Base-by-base conservation (phyloP, 306 rosid genomes). In the Dryas alaskensis region DNA sequence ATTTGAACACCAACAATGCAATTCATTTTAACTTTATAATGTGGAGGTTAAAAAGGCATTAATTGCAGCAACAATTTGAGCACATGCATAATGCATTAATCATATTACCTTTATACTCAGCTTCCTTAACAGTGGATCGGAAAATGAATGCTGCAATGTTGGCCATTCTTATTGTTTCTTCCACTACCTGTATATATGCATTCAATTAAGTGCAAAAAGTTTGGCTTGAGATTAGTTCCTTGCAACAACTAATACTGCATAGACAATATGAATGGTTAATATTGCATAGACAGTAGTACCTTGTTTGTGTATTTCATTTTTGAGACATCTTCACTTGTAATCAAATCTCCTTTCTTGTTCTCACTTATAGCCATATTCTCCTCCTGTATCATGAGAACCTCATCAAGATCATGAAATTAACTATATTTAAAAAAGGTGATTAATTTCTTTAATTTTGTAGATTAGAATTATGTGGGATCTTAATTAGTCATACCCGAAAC, bases 31-130 rank as follows among this genome's bases (percentile, higher is more conserved):
- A 19, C 19, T 19, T 19, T 19, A 19, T 19, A 19, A 19, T 19
- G 19, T 19, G 19, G 19, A 19, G 19, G 19, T 19, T 19, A 19
- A 19, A 19, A 19, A 19, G 19, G 19, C 19, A 19, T 19, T 19
- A n/a, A n/a, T n/a, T n/a, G 19, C 19, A 19, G 19, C 19, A 19
- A 19, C 19, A 19, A 19, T 19, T 19, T 19, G 19, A 19, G n/a
- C n/a, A n/a, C n/a, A n/a, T n/a, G n/a, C n/a, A n/a, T n/a, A n/a
- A 19, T 19, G 19, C 19, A 64, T 44, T 3, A 3, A 6, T 65
- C n/a, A n/a, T n/a, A n/a, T n/a, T n/a, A 72, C 83, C 88, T 76
- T 78, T 72, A 25, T 79, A 81, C 48, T 84, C 69, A 10, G 66
- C 73, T 6, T 84, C 85, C 27, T 72, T 43, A 37, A 16, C n/a